Percentiles rank a stretch among this genome's conserved stretches.
Evolutionary conservation across 176 grass and related monocot genomes (phyloP).

Genomic region (Oryza nivara): DNA sequence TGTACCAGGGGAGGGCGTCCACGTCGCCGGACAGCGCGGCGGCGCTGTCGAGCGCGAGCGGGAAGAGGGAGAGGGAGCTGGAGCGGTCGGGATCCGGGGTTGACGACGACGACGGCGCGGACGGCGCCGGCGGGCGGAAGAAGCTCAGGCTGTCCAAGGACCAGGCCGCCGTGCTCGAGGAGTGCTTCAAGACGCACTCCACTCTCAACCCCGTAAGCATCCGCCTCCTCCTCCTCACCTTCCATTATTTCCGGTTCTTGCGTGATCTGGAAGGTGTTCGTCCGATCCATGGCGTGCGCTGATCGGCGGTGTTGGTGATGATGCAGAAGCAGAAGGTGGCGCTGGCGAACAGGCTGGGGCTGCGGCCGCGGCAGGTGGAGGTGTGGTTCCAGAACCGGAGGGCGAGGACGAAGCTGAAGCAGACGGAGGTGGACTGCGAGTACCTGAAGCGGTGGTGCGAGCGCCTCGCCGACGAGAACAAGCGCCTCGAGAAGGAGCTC

Average conservation of each 20-base stretch:
- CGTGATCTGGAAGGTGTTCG: not conserved
- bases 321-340: conserved; percentile 82
- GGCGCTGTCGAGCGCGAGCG: conserved; percentile 61
- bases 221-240: not conserved
- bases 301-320: not conserved
- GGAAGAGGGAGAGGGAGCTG: conserved; percentile 33
- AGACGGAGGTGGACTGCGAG: conserved; percentile 99
- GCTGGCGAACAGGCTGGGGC: conserved; percentile 66
- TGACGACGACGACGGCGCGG: conserved; percentile 75
- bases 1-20: conserved; percentile 41
- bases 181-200: conserved; percentile 97
- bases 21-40: conserved; percentile 76
- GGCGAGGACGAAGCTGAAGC: conserved; percentile 89
- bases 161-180: conserved; percentile 90
- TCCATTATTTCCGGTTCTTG: no score
- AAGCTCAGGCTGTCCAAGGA: conserved; percentile 90
- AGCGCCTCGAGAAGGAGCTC: conserved; percentile 91
- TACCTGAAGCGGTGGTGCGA: conserved; percentile 96
- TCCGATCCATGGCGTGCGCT: not conserved
- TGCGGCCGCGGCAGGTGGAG: conserved; percentile 88
- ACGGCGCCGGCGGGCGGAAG: conserved; percentile 70
- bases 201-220: conserved; percentile 86
- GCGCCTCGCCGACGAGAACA: conserved; percentile 87
- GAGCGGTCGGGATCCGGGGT: conserved; percentile 55
- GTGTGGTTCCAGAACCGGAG: conserved; percentile 99